Percentiles rank a stretch among this genome's conserved stretches.
These are phyloP conservation scores for Globisporangium yorkense DNA, from an alignment of 352 stramenopile species.

Conservation along the genomic window DNA sequence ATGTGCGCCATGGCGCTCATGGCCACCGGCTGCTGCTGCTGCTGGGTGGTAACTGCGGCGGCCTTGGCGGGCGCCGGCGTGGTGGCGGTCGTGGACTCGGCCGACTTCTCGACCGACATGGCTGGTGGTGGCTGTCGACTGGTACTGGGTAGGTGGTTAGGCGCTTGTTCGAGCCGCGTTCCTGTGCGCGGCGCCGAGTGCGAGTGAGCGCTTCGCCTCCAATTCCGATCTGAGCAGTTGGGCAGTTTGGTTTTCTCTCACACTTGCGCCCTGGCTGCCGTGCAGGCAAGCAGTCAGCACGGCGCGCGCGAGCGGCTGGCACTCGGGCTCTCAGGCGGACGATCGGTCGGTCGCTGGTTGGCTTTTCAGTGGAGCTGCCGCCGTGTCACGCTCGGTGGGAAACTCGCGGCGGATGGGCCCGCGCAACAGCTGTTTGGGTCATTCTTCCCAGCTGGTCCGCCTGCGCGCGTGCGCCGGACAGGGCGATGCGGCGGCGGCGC, in stretches of 20 bases:
- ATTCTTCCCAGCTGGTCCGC: conserved; percentile 18
- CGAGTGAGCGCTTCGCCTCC: background rate
- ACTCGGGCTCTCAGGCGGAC: conserved; percentile 6
- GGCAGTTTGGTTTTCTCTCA: background rate
- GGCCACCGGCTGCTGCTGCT: conserved; percentile 18
- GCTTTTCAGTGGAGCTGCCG: background rate
- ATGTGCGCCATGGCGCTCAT: conserved; percentile 18
- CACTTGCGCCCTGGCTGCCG: too few relatives aligned
- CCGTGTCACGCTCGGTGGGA: conserved; percentile 1
- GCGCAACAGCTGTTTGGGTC: conserved; percentile 13
- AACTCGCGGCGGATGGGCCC: conserved; percentile 12
- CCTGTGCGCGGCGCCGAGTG: background rate
- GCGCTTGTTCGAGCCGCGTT: background rate
- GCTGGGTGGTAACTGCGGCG: conserved; percentile 7
- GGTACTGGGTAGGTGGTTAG: background rate
- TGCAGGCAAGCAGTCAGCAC: conserved; percentile 3
- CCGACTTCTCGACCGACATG: conserved; percentile 7
- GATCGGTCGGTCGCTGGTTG: background rate
- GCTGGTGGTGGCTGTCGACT: background rate
- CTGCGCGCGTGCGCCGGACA: conserved; percentile 8
- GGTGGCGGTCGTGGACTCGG: conserved; percentile 16
- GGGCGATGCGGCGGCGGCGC: background rate
- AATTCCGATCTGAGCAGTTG: conserved; percentile 1
- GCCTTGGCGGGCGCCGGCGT: conserved; percentile 6
- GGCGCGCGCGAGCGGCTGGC: conserved; percentile 7